Evolutionary conservation across 495 filamentous ascomycete species (phyloP), one percentile per base, ranked within the genome.

Genomic region (Daldinia loculata): DNA sequence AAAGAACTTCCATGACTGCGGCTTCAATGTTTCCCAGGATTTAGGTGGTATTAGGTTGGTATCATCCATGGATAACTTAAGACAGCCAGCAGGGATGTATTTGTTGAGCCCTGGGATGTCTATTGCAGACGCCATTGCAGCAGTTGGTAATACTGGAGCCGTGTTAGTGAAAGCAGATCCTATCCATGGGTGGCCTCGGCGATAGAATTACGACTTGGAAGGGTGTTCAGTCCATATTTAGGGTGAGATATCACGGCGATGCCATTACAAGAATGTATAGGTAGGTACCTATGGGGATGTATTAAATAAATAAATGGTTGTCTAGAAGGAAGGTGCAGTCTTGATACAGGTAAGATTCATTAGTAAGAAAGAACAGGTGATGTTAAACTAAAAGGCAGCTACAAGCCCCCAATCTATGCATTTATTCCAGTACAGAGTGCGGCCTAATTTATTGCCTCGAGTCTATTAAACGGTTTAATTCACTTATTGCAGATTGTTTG

Each of bases 61-160:
- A 8, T 51, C 29, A 32, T 58, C 43, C 15, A 58, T 34, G 27
- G 69, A 22, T 41, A 82, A 19, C n/a, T 71, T 61, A 6, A 83
- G 61, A 63, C 81, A 80, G 1, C 81, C 81, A 12, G 74, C 78
- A 9, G 78, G 78, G 24, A 83, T 76, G 61, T 79, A 76, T 51
- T 71, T 71, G 55, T n/a, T 32, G 26, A 70, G 56, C 56, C 61
- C 71, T 43, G 36, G 8, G 11, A 24, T 27, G 15, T 68, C 74
- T 36, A 72, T 68, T 53, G 43, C 67, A 36, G 26, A 7, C 57
- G 15, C 29, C 14, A 48, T n/a, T 56, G 24, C 19, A 6, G 14
- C 22, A 30, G 15, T 19, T 6, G 15, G n/a, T 45, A 11, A 52
- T 43, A 53, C 15, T 19, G 14, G 22, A 39, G 24, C 15, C 39